Conservation (phyloP, 2,329 filamentous ascomycete species). For the Calonectria hawksworthii region DNA sequence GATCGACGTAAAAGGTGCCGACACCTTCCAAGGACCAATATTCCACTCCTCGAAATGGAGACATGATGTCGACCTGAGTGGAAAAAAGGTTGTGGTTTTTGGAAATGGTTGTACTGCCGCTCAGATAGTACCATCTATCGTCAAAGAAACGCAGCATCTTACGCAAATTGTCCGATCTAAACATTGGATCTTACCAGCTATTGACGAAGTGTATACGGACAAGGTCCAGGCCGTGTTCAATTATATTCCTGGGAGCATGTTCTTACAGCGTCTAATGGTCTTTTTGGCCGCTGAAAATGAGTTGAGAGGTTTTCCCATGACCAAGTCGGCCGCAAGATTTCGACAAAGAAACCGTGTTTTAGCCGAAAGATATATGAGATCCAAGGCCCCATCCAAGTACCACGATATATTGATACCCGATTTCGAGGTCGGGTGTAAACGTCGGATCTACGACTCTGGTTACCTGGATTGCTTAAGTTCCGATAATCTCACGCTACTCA, state of each 20-base stretch:
- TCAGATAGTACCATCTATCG: conserved; percentile 64
- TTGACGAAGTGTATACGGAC: conserved; percentile 40
- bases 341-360: conserved; percentile 54
- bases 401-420: conserved; percentile 73
- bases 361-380: conserved; percentile 58
- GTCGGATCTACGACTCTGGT: conserved; percentile 70
- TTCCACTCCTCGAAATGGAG: conserved; percentile 71
- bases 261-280: conserved; percentile 58
- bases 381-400: conserved; percentile 69
- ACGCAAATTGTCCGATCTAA: conserved; percentile 59
- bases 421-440: conserved; percentile 74
- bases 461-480: conserved; percentile 68
- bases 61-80: conserved; percentile 60
- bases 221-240: conserved; percentile 53
- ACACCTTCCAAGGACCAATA: conserved; percentile 65
- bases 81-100: conserved; percentile 65
- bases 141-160: conserved; percentile 49
- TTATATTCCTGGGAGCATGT: conserved; percentile 60
- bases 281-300: conserved; percentile 53
- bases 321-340: conserved; percentile 51
- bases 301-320: conserved; percentile 55
- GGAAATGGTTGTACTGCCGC: conserved; percentile 69
- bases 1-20: conserved; percentile 61
- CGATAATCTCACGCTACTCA: conserved; percentile 61
- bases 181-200: conserved; percentile 57